Evolutionary conservation across 345 rosid genomes (phyloP).

Genomic region (Euphorbia lathyris): DNA sequence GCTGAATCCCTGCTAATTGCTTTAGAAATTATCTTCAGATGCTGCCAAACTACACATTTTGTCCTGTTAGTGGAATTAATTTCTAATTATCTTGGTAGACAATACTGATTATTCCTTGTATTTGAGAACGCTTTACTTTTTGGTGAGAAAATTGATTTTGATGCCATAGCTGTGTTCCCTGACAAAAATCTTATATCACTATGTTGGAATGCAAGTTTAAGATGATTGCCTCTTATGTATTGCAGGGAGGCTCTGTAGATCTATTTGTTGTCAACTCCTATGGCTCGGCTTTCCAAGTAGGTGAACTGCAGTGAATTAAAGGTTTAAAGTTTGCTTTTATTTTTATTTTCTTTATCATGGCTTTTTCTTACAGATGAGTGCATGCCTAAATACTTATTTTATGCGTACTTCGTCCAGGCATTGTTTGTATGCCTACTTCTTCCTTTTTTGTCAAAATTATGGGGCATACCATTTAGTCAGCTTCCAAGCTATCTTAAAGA

Average conservation of each 20-base stretch:
- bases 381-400: constrained; percentile 16
- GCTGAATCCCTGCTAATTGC: no score
- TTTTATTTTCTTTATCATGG: neutral
- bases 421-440: constrained; percentile 72
- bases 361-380: constrained; percentile 7
- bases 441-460: constrained; percentile 87
- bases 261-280: constrained; percentile 85
- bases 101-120: neutral
- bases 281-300: constrained; percentile 88
- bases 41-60: no score
- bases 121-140: neutral
- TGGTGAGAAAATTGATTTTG: neutral
- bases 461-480: constrained; percentile 90
- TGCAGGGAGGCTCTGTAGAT: constrained; percentile 86
- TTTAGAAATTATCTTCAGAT: no score
- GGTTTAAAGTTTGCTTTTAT: neutral
- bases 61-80: neutral
- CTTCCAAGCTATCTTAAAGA: constrained; percentile 83
- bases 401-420: constrained; percentile 47
- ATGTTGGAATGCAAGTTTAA: neutral
- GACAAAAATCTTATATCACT: neutral
- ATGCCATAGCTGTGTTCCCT: neutral
- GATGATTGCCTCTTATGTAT: constrained; percentile 19
- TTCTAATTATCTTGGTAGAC: neutral
- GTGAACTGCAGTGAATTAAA: constrained; percentile 21